phyloP scores from a whole-genome alignment of 2,329 filamentous ascomycete species.

The Alternaria viburni region DNA sequence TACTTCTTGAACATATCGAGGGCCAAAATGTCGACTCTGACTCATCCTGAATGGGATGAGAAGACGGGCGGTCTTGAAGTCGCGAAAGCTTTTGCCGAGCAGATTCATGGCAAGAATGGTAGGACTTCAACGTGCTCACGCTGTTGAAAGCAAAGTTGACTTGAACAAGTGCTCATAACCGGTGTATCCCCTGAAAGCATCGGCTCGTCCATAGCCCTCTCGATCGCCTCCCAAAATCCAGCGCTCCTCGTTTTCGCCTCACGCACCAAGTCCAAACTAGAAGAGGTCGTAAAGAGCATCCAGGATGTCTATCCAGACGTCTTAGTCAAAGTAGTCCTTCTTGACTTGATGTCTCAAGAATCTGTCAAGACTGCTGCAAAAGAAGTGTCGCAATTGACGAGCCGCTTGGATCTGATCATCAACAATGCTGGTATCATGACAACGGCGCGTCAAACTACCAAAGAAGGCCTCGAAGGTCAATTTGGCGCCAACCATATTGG shows the following conservation, averaged over 20 bases:
- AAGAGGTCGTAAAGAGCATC: constrained; percentile 48
- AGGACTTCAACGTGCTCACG: neutral
- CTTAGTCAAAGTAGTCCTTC: constrained; percentile 23
- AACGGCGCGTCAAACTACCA: constrained; percentile 36
- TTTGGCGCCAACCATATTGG: constrained; percentile 58
- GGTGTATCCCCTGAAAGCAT: constrained; percentile 41
- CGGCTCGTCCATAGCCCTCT: constrained; percentile 36
- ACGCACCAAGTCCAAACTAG: constrained; percentile 53
- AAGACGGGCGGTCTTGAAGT: constrained; percentile 41
- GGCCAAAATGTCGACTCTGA: constrained; percentile 23
- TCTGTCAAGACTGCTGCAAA: constrained; percentile 46
- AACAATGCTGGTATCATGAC: constrained; percentile 54
- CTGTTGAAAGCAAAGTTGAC: neutral
- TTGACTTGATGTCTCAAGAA: constrained; percentile 51
- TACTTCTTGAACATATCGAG: neutral
- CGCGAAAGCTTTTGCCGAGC: constrained; percentile 36
- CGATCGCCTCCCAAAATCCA: constrained; percentile 37
- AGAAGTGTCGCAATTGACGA: constrained; percentile 29
- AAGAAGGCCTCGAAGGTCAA: constrained; percentile 56
- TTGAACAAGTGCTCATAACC: constrained; percentile 47
- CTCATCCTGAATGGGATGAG: constrained; percentile 44
- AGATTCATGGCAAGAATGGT: constrained; percentile 39
- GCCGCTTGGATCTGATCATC: constrained; percentile 53
- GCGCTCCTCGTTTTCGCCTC: constrained; percentile 45
- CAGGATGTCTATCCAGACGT: constrained; percentile 35